Percentiles rank a stretch among this genome's conserved stretches.
These are phyloP conservation scores for Nakazawaea pomicola DNA, from an alignment of 805 yeast genomes.

Conservation along the genomic window DNA sequence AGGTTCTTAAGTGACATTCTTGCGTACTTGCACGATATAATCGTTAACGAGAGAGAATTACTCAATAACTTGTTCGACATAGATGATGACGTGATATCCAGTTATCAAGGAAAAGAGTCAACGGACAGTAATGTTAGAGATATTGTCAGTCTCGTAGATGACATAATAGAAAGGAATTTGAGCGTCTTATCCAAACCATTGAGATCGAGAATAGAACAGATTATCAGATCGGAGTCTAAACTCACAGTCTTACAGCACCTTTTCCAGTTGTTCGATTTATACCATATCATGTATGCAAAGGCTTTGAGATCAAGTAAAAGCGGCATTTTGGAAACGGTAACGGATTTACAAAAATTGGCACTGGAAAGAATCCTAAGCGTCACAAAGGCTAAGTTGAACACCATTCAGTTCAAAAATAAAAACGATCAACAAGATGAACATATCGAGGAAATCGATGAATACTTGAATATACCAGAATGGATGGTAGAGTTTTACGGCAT, in stretches of 20 bases:
- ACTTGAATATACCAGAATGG: slow-evolving; percentile 84
- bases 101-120: slow-evolving; percentile 14
- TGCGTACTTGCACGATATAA: slow-evolving; percentile 81
- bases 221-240: slow-evolving; percentile 59
- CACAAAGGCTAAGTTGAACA: slow-evolving; percentile 30
- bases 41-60: slow-evolving; percentile 83
- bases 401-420: slow-evolving; percentile 18
- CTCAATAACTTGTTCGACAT: slow-evolving; percentile 56
- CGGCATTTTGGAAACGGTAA: slow-evolving; percentile 2
- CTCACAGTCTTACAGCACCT: slow-evolving; percentile 52
- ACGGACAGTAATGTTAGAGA: slow-evolving; percentile 14
- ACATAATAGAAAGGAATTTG: slow-evolving; percentile 45
- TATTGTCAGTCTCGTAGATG: slow-evolving; percentile 19
- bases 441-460: slow-evolving; percentile 35
- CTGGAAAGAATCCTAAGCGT: slow-evolving; percentile 34
- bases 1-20: slow-evolving; percentile 82
- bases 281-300: slow-evolving; percentile 62
- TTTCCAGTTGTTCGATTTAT: slow-evolving; percentile 60
- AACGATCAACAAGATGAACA: slow-evolving; percentile 22
- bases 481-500: slow-evolving; percentile 59
- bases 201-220: slow-evolving; percentile 61
- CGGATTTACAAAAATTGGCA: slow-evolving; percentile 27
- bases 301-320: slow-evolving; percentile 19
- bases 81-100: slow-evolving; percentile 20
- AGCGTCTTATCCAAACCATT: slow-evolving; percentile 54